Evolutionary conservation across 257 asterid species (phyloP).

Genomic region (Haberlea rhodopensis): DNA sequence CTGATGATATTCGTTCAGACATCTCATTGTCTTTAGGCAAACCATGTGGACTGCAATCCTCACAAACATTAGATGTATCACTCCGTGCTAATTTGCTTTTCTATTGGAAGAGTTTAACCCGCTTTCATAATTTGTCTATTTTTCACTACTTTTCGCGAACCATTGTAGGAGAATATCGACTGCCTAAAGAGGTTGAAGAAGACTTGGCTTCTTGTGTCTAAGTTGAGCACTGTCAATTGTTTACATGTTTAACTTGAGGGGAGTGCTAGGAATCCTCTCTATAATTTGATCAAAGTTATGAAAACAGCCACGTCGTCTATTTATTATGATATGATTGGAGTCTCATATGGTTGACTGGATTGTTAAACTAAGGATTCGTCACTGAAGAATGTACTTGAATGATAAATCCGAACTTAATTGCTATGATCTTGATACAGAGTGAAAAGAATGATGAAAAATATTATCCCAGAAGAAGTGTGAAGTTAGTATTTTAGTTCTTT

Average conservation of each 20-base stretch:
- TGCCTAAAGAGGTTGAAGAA: neutral
- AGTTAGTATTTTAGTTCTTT: no score
- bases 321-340: neutral
- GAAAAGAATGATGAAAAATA: no score
- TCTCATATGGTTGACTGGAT: neutral
- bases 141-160: neutral
- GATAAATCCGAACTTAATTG: no score
- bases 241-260: neutral
- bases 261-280: neutral
- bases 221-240: neutral
- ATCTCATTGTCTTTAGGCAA: neutral
- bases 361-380: no score
- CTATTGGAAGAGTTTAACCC: neutral
- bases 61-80: neutral
- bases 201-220: neutral
- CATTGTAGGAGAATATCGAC: neutral
- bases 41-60: neutral
- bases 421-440: no score
- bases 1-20: neutral
- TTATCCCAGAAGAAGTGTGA: no score
- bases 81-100: neutral
- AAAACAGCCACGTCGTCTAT: neutral
- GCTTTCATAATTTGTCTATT: neutral
- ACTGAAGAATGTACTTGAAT: no score
- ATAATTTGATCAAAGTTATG: neutral